Evolutionary conservation across 495 filamentous ascomycete genomes (phyloP).

Genomic region (Penicillium tannophilum): DNA sequence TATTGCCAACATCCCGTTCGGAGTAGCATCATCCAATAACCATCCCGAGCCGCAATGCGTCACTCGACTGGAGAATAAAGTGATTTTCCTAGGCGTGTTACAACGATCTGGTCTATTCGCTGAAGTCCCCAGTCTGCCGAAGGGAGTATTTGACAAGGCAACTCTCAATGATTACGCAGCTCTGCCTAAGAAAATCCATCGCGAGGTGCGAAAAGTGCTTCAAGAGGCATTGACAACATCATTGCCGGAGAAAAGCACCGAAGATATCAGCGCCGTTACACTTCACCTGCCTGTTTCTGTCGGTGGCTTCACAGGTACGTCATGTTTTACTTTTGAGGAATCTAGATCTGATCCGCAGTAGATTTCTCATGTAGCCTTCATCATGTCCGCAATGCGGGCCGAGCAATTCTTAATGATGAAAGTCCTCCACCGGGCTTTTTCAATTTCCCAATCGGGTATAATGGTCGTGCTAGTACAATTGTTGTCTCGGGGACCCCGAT

Average conservation of each 20-base stretch:
- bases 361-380: conserved; percentile 69
- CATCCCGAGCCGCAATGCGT: conserved; percentile 47
- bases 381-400: conserved; percentile 34
- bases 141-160: conserved; percentile 39
- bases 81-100: conserved; percentile 50
- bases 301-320: conserved; percentile 63
- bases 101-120: conserved; percentile 45
- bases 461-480: conserved; percentile 72
- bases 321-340: neutral
- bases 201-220: conserved; percentile 55
- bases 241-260: conserved; percentile 52
- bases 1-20: conserved; percentile 81
- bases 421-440: conserved; percentile 36
- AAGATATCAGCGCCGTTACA: conserved; percentile 58
- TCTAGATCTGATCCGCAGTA: conserved; percentile 33
- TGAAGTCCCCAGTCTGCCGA: conserved; percentile 18
- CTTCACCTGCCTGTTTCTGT: conserved; percentile 77
- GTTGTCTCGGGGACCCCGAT: conserved; percentile 72
- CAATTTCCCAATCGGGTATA: conserved; percentile 56
- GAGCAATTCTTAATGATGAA: conserved; percentile 39
- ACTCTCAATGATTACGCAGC: conserved; percentile 77
- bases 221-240: conserved; percentile 35
- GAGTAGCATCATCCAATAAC: conserved; percentile 64
- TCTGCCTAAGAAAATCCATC: conserved; percentile 63
- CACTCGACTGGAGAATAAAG: conserved; percentile 31